phyloP scores from a whole-genome alignment of 257 asterid species.

The Rubia yunnanensis region DNA sequence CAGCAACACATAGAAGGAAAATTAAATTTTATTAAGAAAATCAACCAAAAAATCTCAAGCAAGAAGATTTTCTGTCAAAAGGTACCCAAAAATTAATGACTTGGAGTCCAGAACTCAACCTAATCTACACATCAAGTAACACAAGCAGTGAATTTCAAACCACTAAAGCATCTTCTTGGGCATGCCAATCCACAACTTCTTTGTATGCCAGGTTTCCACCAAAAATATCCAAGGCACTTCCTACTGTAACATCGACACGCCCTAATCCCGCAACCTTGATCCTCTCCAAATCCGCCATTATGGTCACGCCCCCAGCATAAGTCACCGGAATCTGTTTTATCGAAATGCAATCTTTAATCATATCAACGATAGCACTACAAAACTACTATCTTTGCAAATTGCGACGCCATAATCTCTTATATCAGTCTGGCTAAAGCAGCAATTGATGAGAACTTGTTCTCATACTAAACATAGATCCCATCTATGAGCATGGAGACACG shows the following conservation, averaged over 20 bases:
- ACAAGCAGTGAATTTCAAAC: constrained; percentile 18
- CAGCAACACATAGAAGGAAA: not conserved
- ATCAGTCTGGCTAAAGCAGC: not conserved
- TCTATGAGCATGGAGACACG: not conserved
- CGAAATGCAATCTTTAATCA: not conserved
- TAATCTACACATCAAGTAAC: not conserved
- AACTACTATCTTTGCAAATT: not conserved
- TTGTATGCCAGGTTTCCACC: constrained; percentile 80
- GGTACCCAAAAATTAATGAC: not conserved
- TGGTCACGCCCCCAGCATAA: constrained; percentile 89
- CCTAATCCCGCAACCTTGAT: constrained; percentile 71
- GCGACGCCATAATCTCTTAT: not conserved
- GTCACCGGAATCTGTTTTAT: constrained; percentile 75
- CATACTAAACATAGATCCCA: not conserved
- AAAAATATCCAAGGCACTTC: constrained; percentile 89
- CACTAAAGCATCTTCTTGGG: constrained; percentile 45
- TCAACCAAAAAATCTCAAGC: not conserved
- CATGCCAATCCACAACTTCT: constrained; percentile 88
- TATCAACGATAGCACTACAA: not conserved
- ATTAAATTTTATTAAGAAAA: no score
- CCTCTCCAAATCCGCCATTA: constrained; percentile 71
- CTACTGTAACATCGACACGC: constrained; percentile 85
- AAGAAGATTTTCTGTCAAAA: not conserved
- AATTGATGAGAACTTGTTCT: not conserved
- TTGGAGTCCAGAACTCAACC: not conserved